Conservation (phyloP, 148 eudicot genomes). For the Nyssa sinensis region DNA sequence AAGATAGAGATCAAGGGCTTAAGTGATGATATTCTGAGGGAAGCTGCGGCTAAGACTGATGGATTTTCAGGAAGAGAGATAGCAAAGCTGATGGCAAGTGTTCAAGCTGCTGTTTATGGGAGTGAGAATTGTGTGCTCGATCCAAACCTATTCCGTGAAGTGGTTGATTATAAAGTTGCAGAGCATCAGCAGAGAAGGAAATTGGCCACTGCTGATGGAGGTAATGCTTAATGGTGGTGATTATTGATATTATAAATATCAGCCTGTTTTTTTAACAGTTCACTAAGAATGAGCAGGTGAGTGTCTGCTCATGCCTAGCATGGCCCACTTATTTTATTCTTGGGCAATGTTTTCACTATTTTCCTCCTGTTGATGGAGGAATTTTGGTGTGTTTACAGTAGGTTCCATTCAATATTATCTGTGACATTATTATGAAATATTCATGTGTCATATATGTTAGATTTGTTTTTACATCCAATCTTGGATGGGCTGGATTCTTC, state of each 20-base stretch:
- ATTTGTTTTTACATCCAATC: not conserved
- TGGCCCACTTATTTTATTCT: not conserved
- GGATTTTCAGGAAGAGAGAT: slow-evolving; percentile 98
- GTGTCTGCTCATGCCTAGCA: not conserved
- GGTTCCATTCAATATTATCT: not conserved
- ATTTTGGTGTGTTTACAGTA: slow-evolving; percentile 13
- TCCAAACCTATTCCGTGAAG: slow-evolving; percentile 77
- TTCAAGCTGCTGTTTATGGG: slow-evolving; percentile 97
- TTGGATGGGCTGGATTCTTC: too few relatives aligned
- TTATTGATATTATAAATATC: not conserved
- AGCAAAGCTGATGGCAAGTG: slow-evolving; percentile 96
- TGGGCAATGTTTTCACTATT: slow-evolving; percentile 18
- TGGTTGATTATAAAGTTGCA: slow-evolving; percentile 95
- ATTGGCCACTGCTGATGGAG: slow-evolving; percentile 47
- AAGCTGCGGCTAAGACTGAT: slow-evolving; percentile 84
- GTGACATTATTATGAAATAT: not conserved
- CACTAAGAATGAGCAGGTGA: slow-evolving; percentile 6
- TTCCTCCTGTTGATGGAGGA: slow-evolving; percentile 17
- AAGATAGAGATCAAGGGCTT: slow-evolving; percentile 79
- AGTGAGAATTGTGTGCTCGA: slow-evolving; percentile 83
- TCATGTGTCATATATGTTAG: not conserved
- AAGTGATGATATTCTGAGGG: slow-evolving; percentile 70
- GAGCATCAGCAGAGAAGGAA: slow-evolving; percentile 92
- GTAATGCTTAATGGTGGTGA: slow-evolving; percentile 11
- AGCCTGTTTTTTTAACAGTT: not conserved